phyloP scores from a whole-genome alignment of 2,329 filamentous ascomycete genomes.

The Phialophora macrospora region DNA sequence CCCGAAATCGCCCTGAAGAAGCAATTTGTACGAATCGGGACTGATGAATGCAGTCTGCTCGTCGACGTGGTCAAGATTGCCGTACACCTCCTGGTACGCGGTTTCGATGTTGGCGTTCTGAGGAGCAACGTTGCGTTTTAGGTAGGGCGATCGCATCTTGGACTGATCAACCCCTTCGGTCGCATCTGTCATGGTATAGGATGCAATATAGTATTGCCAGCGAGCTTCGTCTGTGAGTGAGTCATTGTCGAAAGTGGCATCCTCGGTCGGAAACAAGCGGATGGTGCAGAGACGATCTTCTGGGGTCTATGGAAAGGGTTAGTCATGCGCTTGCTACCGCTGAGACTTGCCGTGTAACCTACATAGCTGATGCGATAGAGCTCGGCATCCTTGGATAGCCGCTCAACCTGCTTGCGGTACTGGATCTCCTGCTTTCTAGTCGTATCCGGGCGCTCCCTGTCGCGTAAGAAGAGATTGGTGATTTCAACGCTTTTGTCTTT shows the following conservation, averaged over 20 bases:
- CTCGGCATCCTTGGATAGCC: slow-evolving; percentile 89
- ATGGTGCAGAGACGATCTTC: slow-evolving; percentile 70
- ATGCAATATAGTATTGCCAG: slow-evolving; percentile 96
- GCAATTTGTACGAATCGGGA: slow-evolving; percentile 76
- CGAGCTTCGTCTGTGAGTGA: slow-evolving; percentile 66
- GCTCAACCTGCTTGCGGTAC: slow-evolving; percentile 89
- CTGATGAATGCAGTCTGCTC: slow-evolving; percentile 74
- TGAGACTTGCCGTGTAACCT: slow-evolving; percentile 53
- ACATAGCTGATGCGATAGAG: slow-evolving; percentile 90
- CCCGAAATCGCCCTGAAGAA: slow-evolving; percentile 72
- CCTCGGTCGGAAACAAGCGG: slow-evolving; percentile 85
- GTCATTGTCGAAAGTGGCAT: slow-evolving; percentile 75
- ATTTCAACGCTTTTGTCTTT: slow-evolving; percentile 96
- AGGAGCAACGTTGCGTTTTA: slow-evolving; percentile 71
- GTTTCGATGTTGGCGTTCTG: slow-evolving; percentile 68
- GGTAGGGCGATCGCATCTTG: slow-evolving; percentile 69
- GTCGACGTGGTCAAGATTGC: slow-evolving; percentile 65
- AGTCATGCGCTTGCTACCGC: slow-evolving; percentile 39
- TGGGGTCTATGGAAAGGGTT: slow-evolving; percentile 62
- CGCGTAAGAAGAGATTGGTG: slow-evolving; percentile 81
- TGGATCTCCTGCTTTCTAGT: slow-evolving; percentile 89
- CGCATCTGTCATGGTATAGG: slow-evolving; percentile 84
- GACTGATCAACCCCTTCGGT: slow-evolving; percentile 76
- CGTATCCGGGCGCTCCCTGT: slow-evolving; percentile 80
- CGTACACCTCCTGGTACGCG: slow-evolving; percentile 61